phyloP scores from a whole-genome alignment of 2,329 filamentous ascomycete genomes.

The Fusarium ramigenum region DNA sequence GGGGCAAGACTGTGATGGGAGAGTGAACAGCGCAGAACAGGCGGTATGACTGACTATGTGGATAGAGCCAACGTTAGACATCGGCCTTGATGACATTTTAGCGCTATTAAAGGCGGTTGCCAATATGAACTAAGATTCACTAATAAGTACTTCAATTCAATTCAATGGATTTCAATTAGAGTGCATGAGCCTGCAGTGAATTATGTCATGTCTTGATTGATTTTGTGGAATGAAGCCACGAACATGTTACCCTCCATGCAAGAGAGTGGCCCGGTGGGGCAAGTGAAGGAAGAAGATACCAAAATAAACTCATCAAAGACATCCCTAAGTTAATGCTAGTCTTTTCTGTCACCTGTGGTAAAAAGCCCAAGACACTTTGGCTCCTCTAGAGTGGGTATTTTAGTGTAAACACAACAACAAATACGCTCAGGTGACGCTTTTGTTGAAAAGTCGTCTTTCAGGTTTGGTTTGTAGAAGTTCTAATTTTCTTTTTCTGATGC shows the following conservation, averaged over 20 bases:
- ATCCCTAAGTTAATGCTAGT: fast-evolving
- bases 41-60: not conserved
- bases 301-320: not conserved
- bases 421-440: constrained; percentile 7
- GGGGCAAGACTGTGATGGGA: constrained; percentile 47
- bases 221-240: constrained; percentile 13
- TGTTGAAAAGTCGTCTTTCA: not conserved
- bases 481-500: not conserved
- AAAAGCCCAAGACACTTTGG: not conserved
- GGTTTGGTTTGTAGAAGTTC: not conserved
- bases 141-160: not conserved
- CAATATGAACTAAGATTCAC: not conserved
- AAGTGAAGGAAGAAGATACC: not conserved
- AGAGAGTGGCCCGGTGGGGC: constrained; percentile 1
- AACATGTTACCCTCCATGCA: constrained; percentile 29
- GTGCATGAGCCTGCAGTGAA: constrained; percentile 3
- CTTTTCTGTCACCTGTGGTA: not conserved
- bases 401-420: constrained; percentile 2
- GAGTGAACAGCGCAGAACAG: not conserved
- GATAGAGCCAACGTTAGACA: constrained; percentile 5
- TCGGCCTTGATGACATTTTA: constrained; percentile 9
- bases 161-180: not conserved
- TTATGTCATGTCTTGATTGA: constrained; percentile 14
- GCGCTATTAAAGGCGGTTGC: not conserved
- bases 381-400: constrained; percentile 3